phyloP scores from a whole-genome alignment of 2,329 filamentous ascomycete species.

The Camillea tinctor region DNA sequence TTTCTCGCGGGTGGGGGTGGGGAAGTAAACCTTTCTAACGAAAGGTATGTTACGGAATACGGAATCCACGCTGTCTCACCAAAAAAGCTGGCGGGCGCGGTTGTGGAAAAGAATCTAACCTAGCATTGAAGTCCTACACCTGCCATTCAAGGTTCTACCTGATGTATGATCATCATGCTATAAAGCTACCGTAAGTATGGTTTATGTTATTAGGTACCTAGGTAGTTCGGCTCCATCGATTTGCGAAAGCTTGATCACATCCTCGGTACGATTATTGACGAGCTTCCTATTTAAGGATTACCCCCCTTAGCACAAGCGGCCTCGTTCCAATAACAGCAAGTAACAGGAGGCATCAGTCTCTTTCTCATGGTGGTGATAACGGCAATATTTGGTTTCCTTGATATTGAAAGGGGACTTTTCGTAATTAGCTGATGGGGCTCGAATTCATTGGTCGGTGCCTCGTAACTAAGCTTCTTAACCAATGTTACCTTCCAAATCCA shows the following conservation, averaged over 20 bases:
- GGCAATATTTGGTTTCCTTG: neutral
- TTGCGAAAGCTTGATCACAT: neutral
- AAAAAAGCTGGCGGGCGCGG: too few relatives aligned
- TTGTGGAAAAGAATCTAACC: too few relatives aligned
- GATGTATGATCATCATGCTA: too few relatives aligned
- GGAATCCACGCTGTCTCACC: too few relatives aligned
- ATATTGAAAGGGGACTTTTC: neutral
- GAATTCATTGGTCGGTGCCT: neutral
- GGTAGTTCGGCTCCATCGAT: neutral
- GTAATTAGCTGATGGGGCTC: conserved; percentile 1
- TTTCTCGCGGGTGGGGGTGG: too few relatives aligned
- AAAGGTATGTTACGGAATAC: too few relatives aligned
- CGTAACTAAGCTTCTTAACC: neutral
- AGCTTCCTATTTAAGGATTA: conserved; percentile 7
- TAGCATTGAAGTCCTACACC: too few relatives aligned
- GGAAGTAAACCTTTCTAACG: too few relatives aligned
- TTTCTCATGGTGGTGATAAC: neutral
- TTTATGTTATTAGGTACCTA: too few relatives aligned
- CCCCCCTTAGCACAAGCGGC: neutral
- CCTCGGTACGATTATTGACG: conserved; percentile 1
- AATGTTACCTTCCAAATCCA: conserved; percentile 6
- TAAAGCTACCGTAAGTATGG: too few relatives aligned
- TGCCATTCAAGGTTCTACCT: too few relatives aligned
- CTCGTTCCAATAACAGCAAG: neutral
- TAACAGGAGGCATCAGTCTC: neutral